Conservation (phyloP, 2,329 filamentous ascomycete species). For the Fusarium sp. region DNA sequence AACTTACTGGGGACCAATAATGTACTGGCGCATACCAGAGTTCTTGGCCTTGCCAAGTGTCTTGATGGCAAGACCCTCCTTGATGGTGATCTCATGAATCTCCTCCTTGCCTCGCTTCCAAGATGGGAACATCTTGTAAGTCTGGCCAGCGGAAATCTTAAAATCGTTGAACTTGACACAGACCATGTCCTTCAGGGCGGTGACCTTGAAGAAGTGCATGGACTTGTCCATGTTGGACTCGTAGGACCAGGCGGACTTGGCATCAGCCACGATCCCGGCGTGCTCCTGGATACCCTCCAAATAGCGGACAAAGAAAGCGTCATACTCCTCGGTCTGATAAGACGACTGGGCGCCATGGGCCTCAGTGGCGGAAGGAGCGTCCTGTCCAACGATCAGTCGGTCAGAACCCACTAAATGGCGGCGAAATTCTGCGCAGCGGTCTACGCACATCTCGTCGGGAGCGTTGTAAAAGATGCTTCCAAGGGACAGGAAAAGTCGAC, state of each 20-base stretch:
- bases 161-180: constrained; percentile 18
- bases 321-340: constrained; percentile 31
- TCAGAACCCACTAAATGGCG: constrained; percentile 19
- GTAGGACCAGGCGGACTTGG: constrained; percentile 11
- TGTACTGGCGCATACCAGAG: constrained; percentile 39
- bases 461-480: constrained; percentile 40
- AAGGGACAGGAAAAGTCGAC: constrained; percentile 31
- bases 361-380: constrained; percentile 17
- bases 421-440: constrained; percentile 33
- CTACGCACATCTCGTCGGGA: constrained; percentile 23
- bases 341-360: constrained; percentile 2
- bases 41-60: constrained; percentile 32
- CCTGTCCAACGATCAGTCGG: constrained; percentile 32
- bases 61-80: constrained; percentile 23
- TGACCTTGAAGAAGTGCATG: constrained; percentile 39
- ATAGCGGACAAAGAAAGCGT: constrained; percentile 26
- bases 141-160: neutral
- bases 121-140: constrained; percentile 37
- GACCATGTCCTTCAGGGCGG: constrained; percentile 17
- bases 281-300: constrained; percentile 12
- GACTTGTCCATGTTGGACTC: constrained; percentile 9
- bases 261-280: constrained; percentile 16
- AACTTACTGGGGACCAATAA: constrained; percentile 19
- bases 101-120: constrained; percentile 38
- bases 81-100: constrained; percentile 21